Evolutionary conservation across 352 stramenopile species (phyloP), one percentile per base, ranked within the genome.

Genomic region (Phytophthora tubulina): DNA sequence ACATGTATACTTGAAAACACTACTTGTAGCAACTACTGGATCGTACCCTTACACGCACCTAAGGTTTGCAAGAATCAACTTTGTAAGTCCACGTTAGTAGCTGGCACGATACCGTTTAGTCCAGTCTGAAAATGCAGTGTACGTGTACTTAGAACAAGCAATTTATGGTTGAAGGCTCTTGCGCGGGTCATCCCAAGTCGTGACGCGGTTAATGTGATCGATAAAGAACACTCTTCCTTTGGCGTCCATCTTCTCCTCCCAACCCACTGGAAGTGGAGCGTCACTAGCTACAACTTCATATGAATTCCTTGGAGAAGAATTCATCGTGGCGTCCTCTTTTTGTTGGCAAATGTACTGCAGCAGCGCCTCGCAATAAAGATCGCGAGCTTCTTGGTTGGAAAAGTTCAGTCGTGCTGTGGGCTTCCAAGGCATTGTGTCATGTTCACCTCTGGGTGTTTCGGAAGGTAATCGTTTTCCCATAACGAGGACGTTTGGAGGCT

Each of bases 141-240:
- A 27, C 21, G 21, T 27, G 21, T 27, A 27, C 21, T 27, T 27
- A 27, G 21, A 27, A 27, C 21, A 2, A 49, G 30, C 30, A 21
- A 51, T 15, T 13, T 76, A 76, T 21, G 54, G 14, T 66, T 65
- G 10, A 54, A 21, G 42, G 11, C 17, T 69, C 36, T 72, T 46
- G 17, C 85, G 77, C 1, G 85, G 85, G 49, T 93, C 85, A 2
- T 73, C 77, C 88, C 88, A 93, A 13, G 88, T 95, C 3, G 86
- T 95, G 52, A 84, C 60, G 27, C 84, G 80, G 57, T 89, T 90
- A 68, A 91, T 84, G 70, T 95, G 88, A 58, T 93, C 88, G 55
- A 95, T 81, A 63, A 81, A 95, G 65, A 92, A 94, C 10, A 75
- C 62, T 44, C 88, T 76, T 31, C 86, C 88, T 56, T 95, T 93